Conservation (phyloP, 345 rosid species). For the Gynandropsis gynandra region DNA sequence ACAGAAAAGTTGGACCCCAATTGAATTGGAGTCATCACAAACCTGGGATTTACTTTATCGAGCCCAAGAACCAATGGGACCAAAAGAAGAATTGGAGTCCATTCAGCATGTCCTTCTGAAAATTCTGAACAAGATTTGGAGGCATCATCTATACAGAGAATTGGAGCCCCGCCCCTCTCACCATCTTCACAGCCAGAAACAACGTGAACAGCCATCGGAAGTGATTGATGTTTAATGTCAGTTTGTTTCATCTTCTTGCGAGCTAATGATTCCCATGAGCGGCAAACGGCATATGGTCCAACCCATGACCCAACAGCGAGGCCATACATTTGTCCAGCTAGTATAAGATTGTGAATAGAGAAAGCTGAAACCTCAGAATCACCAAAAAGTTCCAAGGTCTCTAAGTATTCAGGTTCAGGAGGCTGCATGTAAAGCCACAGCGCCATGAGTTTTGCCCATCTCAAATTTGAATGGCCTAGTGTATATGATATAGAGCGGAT, state of each 20-base stretch:
- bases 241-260: constrained; percentile 43
- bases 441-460: constrained; percentile 13
- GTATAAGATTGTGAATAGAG: constrained; percentile 83
- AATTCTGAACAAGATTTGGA: constrained; percentile 55
- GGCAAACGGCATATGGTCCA: constrained; percentile 93
- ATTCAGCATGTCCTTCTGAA: constrained; percentile 52
- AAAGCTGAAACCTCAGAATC: constrained; percentile 61
- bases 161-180: constrained; percentile 94
- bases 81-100: constrained; percentile 78
- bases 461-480: not conserved
- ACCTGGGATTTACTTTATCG: constrained; percentile 85
- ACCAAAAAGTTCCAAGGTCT: constrained; percentile 70
- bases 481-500: constrained; percentile 1
- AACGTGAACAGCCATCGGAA: constrained; percentile 83
- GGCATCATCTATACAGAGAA: constrained; percentile 76
- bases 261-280: constrained; percentile 70
- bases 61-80: constrained; percentile 98
- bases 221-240: constrained; percentile 27
- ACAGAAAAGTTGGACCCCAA: no score
- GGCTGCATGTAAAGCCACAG: constrained; percentile 50
- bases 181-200: constrained; percentile 96
- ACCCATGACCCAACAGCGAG: constrained; percentile 99
- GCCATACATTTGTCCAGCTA: constrained; percentile 66
- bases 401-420: constrained; percentile 51
- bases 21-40: no score